Conservation (phyloP, 192 early-diverging fungal genomes). For the Phycomyces blakesleeanus region DNA sequence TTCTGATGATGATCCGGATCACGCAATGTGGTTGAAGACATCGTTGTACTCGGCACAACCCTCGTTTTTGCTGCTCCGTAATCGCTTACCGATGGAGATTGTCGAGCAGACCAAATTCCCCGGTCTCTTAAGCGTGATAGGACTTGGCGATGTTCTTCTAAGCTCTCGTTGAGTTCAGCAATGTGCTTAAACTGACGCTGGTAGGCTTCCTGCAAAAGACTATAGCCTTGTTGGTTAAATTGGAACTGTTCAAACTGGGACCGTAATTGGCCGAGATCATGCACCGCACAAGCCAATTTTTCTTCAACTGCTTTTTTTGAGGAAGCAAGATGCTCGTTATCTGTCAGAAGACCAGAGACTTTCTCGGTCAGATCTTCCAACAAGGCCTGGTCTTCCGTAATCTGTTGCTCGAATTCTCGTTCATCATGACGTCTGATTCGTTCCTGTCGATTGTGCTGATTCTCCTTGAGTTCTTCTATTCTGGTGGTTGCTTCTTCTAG, state of each 20-base stretch:
- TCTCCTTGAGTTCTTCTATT: conserved; percentile 32
- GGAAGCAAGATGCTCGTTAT: conserved; percentile 6
- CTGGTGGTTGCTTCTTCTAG: conserved; percentile 26
- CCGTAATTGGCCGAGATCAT: conserved; percentile 3
- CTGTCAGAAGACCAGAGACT: conserved; percentile 3
- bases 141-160: conserved; percentile 39
- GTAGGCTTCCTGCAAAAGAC: conserved; percentile 24
- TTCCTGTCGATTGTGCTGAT: conserved; percentile 7
- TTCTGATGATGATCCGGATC: conserved; percentile 1
- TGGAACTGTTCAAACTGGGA: conserved; percentile 18
- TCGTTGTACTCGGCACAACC: not conserved
- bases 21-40: not conserved
- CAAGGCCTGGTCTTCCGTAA: conserved; percentile 10
- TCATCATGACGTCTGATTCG: conserved; percentile 1
- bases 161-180: conserved; percentile 22
- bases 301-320: conserved; percentile 14
- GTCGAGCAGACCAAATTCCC: conserved; percentile 1
- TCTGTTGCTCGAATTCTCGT: conserved; percentile 11
- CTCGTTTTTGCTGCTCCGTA: not conserved
- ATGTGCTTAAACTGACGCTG: conserved; percentile 30
- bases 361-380: conserved; percentile 4
- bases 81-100: not conserved
- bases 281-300: conserved; percentile 3
- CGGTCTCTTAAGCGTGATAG: conserved; percentile 12
- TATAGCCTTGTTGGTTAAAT: conserved; percentile 26